Evolutionary conservation across 2,329 filamentous ascomycete genomes (phyloP).

Genomic region (Plenodomus lindquistii): DNA sequence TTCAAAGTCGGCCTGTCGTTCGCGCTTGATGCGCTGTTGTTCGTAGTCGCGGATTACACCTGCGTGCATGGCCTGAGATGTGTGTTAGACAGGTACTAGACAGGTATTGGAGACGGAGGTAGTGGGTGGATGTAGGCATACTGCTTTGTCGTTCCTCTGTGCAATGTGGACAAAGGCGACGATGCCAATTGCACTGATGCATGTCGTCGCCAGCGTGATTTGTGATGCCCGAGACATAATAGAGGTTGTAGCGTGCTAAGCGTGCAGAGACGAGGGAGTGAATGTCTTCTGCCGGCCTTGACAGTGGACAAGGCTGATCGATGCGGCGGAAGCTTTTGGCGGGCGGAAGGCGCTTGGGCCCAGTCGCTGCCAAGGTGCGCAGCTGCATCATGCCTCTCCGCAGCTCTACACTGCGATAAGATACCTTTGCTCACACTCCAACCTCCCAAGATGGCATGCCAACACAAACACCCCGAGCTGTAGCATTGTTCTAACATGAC

Average conservation of each 20-base stretch:
- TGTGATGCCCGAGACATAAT: slow-evolving; percentile 90
- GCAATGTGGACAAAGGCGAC: slow-evolving; percentile 87
- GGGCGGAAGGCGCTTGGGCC: slow-evolving; percentile 38
- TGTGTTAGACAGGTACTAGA: slow-evolving; percentile 11
- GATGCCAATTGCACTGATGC: slow-evolving; percentile 73
- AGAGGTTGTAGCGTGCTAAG: slow-evolving; percentile 4
- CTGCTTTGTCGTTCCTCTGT: slow-evolving; percentile 80
- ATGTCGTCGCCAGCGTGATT: slow-evolving; percentile 77
- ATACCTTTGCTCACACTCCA: slow-evolving; percentile 14
- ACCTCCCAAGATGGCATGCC: slow-evolving; percentile 32
- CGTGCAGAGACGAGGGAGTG: slow-evolving; percentile 1
- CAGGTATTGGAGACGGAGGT: slow-evolving; percentile 13
- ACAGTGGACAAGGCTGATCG: neutral
- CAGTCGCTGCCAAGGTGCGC: slow-evolving; percentile 23
- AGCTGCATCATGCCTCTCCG: slow-evolving; percentile 31
- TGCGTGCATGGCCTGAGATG: slow-evolving; percentile 82
- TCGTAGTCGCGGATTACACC: slow-evolving; percentile 95
- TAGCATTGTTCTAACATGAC: slow-evolving; percentile 24
- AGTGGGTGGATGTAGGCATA: slow-evolving; percentile 54
- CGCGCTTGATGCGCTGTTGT: slow-evolving; percentile 84
- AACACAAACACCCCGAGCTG: too few relatives aligned
- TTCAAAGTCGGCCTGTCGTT: slow-evolving; percentile 93
- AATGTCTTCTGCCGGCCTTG: neutral
- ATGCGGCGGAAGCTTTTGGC: slow-evolving; percentile 17
- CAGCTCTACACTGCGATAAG: slow-evolving; percentile 24